Evolutionary conservation across 2,329 filamentous ascomycete species (phyloP).

Genomic region (Colletotrichum cuscutae): DNA sequence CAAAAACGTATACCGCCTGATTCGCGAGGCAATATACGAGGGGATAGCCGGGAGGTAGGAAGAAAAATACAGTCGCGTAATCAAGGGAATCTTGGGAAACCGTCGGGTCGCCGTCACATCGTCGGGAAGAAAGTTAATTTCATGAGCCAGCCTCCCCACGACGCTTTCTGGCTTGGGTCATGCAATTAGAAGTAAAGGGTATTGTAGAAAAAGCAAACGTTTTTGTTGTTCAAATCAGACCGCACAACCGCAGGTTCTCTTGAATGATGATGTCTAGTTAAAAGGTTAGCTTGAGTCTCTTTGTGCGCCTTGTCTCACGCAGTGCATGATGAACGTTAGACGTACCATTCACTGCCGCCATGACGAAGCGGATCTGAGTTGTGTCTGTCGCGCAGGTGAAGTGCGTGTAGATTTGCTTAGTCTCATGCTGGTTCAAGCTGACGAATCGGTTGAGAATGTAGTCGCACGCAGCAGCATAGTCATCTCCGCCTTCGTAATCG

Average conservation of each 20-base stretch:
- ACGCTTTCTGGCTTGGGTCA: conserved; percentile 36
- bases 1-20: conserved; percentile 24
- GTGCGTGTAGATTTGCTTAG: conserved; percentile 99
- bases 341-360: conserved; percentile 98
- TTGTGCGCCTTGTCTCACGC: conserved; percentile 1
- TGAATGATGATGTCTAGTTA: conserved; percentile 96
- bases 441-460: conserved; percentile 99
- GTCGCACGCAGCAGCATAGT: conserved; percentile 95
- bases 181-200: conserved; percentile 50
- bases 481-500: conserved; percentile 93
- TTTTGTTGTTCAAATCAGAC: conserved; percentile 80
- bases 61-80: conserved; percentile 35
- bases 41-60: conserved; percentile 28
- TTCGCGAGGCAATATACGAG: conserved; percentile 23
- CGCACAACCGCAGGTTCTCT: conserved; percentile 96
- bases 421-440: conserved; percentile 97
- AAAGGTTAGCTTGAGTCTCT: conserved; percentile 7
- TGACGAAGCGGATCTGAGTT: conserved; percentile 98
- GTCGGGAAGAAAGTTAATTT: conserved; percentile 30
- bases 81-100: conserved; percentile 34
- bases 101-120: conserved; percentile 33
- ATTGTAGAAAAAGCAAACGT: conserved; percentile 51
- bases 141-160: conserved; percentile 36
- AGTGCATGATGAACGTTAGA: conserved; percentile 16
- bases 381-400: conserved; percentile 99